Conservation (phyloP, 192 early-diverging fungal genomes). For the Geranomyces michiganensis region DNA sequence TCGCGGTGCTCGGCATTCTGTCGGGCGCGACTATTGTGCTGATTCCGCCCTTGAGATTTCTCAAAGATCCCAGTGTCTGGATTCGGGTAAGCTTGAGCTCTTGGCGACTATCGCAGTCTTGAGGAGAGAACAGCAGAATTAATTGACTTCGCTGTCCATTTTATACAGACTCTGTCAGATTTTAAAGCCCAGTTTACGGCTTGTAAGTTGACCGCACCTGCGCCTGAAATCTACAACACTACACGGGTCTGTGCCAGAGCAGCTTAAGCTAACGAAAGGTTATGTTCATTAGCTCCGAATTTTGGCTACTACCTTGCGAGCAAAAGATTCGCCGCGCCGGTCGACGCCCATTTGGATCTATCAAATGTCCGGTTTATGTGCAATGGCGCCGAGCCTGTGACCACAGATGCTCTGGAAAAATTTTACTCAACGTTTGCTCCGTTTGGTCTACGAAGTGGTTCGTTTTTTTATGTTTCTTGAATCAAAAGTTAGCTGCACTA, state of each 20-base stretch:
- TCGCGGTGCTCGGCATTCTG: background rate
- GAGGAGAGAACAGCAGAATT: no score
- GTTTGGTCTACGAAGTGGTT: background rate
- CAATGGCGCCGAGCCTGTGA: background rate
- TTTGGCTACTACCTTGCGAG: constrained; percentile 2
- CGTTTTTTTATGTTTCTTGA: no score
- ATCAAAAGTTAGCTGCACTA: no score
- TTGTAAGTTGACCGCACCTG: no score
- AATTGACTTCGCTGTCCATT: no score
- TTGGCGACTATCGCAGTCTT: no score
- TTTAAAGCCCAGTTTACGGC: no score
- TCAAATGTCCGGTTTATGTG: background rate
- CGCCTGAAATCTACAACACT: no score
- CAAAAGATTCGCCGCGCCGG: background rate
- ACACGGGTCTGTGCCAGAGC: no score
- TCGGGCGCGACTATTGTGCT: background rate
- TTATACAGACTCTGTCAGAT: constrained; percentile 6
- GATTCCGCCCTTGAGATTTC: background rate
- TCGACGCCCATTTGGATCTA: background rate
- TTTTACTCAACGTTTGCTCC: background rate
- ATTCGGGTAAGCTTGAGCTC: no score
- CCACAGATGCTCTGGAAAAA: background rate
- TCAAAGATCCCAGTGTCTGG: constrained; percentile 4
- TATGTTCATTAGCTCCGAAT: background rate
- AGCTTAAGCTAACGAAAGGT: no score